Base-by-base conservation (phyloP, 495 filamentous ascomycete species). In the Neurospora sp. region DNA sequence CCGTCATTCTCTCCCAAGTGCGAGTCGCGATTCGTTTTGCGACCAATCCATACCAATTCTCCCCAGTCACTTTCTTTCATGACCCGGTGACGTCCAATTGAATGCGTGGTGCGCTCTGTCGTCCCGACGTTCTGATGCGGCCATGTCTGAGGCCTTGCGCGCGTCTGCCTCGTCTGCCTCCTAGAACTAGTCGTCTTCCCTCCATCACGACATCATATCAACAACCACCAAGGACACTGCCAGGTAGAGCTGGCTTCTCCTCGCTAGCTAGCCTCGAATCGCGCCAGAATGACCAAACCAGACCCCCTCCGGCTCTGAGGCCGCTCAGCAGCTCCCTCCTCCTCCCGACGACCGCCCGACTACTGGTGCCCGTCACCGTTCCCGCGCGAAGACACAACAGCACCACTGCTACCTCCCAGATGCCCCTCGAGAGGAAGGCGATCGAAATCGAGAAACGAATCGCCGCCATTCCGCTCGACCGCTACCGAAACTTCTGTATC, bases 401-500 rank as follows among this genome's bases (percentile, higher is more conserved):
- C 53, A 65, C 53, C 6, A 65, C 53, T 4, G 53, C 53, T 9
- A 65, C 53, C 27, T 9, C 53, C 53, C 22, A 65, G 53, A 65
- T 65, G 53, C 73, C 73, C 40, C 53, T 75, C 39, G 73, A 76
- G 35, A 71, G 74, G 22, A 72, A 68, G 12, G 72, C 74, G 18
- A 73, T 74, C 42, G 89, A 91, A 40, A 86, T 97, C 20, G 96
- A 98, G 80, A 83, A 83, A 48, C 87, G 96, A 76, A 98, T 99
- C 70, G 85, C 91, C 10, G 90, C 87, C 1, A 97, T 99, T 73
- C 96, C 96, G 5, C 88, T 98, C 74, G 91, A 94, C 39, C 91
- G 94, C 20, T 99, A 93, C 81, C 91, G 96, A 44, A 99, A 99
- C 80, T 94, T 99, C 79, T 99, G 96, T 79, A 98, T 99, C 78